Base-by-base conservation (phyloP, 805 yeast species). In the Suhomyces xylopsoci region DNA sequence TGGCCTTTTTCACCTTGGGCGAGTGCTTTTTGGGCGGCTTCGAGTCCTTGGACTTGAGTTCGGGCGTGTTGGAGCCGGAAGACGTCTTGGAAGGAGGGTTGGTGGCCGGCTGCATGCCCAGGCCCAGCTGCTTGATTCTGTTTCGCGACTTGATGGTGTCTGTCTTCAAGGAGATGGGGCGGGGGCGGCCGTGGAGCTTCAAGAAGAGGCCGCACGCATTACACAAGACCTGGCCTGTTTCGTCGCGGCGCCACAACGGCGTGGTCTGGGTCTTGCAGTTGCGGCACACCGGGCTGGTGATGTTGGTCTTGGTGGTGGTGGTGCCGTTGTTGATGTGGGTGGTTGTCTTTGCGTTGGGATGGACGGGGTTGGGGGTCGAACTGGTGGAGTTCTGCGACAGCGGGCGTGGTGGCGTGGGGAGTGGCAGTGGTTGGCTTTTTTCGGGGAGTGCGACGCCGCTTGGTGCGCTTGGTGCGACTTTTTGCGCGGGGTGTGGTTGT, bases 171-270 rank as follows among this genome's bases (percentile, higher is more conserved):
- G 91, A 84, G 51, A 91, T 91, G 5, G 98, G 97, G 62, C 98
- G 79, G 38, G 97, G 90, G 50, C 96, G 81, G 22, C 97, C 97
- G 65, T 92, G 98, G 42, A 92, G 79, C 70, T 92, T 92, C 54
- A 91, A 72, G 63, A 90, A 90, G 48, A 90, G 75, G 0, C 97
- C 97, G 74, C 97, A 90, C 8, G 98, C 98, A 72, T 92, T 92
- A 69, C 98, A 92, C 47, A 92, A 78, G 32, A 92, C 96, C 61
- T 74, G 79, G 14, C 96, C 96, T 9, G 88, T 82, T 63, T 91
- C 97, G 70, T 92, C 97, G 57, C 97, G 79, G 69, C 97, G 81
- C 97, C 97, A 92, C 26, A 92, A 74, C 1, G 98, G 97, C 2
- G 98, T 92, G 1, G 94, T 92, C 53, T 90, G 88, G 1, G 98